Evolutionary conservation across 345 rosid species (phyloP).

Genomic region (Leavenworthia alabamica): DNA sequence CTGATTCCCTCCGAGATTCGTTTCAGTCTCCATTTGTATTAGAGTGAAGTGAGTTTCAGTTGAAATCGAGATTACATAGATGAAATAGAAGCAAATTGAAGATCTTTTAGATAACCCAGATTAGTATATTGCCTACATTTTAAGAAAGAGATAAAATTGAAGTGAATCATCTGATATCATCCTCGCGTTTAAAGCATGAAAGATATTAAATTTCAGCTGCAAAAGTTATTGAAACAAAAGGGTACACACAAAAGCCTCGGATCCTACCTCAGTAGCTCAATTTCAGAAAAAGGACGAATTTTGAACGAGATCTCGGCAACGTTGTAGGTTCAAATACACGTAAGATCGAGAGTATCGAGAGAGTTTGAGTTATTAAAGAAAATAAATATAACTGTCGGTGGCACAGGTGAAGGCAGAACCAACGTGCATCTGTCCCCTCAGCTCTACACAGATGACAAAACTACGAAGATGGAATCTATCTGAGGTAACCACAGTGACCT

Average conservation of each 20-base stretch:
- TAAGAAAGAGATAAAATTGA: not conserved
- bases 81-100: not conserved
- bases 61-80: not conserved
- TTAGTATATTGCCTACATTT: constrained; percentile 1
- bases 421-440: constrained; percentile 13
- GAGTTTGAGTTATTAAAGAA: not conserved
- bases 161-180: not conserved
- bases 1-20: constrained; percentile 34
- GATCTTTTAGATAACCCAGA: constrained; percentile 11
- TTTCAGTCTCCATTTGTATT: constrained; percentile 37
- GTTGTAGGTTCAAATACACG: constrained; percentile 1
- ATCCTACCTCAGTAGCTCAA: constrained; percentile 7
- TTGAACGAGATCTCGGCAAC: constrained; percentile 19
- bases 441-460: not conserved
- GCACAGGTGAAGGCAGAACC: constrained; percentile 8
- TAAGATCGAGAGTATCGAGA: not conserved
- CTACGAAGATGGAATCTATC: no score
- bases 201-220: not conserved
- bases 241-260: not conserved
- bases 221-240: not conserved
- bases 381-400: constrained; percentile 17
- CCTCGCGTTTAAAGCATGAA: not conserved
- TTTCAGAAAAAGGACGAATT: not conserved
- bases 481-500: not conserved
- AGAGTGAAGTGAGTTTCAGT: constrained; percentile 15